phyloP scores from a whole-genome alignment of 2,329 filamentous ascomycete genomes.

The Neonectria faginata region DNA sequence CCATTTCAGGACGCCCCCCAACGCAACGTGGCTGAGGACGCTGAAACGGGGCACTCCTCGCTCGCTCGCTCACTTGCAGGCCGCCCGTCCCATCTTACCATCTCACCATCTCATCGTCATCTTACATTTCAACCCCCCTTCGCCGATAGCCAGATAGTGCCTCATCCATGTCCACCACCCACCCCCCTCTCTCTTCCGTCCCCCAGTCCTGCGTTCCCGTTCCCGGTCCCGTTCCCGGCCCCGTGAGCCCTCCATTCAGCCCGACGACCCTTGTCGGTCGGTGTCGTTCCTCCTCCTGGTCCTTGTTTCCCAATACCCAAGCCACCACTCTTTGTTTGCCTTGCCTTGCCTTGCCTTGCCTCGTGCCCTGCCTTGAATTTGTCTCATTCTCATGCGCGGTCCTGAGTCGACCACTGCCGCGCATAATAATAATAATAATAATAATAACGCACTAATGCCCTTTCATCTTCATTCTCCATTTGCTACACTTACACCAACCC shows the following conservation, averaged over 20 bases:
- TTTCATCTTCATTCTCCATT: neutral
- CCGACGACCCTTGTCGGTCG: neutral
- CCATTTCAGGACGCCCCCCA: slow-evolving; percentile 18
- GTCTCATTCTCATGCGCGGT: neutral
- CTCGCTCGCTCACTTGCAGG: slow-evolving; percentile 16
- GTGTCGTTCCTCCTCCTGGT: neutral
- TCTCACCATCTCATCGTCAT: slow-evolving; percentile 9
- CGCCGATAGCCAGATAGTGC: neutral
- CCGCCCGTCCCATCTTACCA: neutral
- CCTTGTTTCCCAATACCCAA: neutral
- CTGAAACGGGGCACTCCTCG: slow-evolving; percentile 14
- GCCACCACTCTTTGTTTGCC: neutral
- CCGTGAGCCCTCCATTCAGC: neutral
- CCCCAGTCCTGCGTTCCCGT: neutral
- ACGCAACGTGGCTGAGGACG: slow-evolving; percentile 20
- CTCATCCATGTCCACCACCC: neutral
- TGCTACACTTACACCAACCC: neutral
- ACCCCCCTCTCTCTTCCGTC: neutral
- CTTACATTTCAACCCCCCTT: slow-evolving; percentile 3
- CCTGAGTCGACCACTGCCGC: neutral
- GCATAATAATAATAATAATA: neutral
- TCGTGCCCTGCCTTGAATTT: neutral
- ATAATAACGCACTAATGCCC: neutral
- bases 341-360: slow-evolving; percentile 6
- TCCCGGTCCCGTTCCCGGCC: neutral